These are phyloP conservation scores for Aspergillus sp. DNA, from an alignment of 2,329 filamentous ascomycete species.

Conservation along the genomic window DNA sequence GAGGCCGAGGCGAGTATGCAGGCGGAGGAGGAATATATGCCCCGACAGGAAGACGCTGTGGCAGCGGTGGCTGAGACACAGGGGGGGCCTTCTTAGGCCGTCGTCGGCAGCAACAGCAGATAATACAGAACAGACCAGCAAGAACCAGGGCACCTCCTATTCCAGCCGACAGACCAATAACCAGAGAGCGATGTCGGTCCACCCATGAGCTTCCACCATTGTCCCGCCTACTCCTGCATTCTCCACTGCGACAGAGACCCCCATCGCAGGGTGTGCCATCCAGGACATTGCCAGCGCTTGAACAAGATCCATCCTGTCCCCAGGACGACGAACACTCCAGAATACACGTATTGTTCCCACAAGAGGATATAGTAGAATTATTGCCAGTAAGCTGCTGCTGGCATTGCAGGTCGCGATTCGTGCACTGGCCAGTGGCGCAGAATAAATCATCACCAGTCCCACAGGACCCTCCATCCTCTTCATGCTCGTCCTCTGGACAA, in stretches of 20 bases:
- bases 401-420: slow-evolving; percentile 14
- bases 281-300: neutral
- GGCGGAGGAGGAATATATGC: neutral
- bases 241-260: neutral
- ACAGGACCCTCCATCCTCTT: slow-evolving; percentile 9
- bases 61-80: neutral
- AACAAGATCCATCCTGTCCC: neutral
- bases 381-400: neutral
- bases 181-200: slow-evolving; percentile 6
- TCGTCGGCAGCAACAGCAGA: slow-evolving; percentile 13
- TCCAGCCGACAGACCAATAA: slow-evolving; percentile 17
- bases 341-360: slow-evolving; percentile 3
- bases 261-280: slow-evolving; percentile 12
- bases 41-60: neutral
- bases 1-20: neutral
- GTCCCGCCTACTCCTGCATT: neutral
- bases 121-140: neutral
- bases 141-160: slow-evolving; percentile 16
- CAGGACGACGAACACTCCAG: slow-evolving; percentile 6
- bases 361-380: slow-evolving; percentile 4
- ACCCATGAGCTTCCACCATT: slow-evolving; percentile 10
- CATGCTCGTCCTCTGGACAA: slow-evolving; percentile 11
- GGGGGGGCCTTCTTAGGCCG: neutral
- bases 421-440: slow-evolving; percentile 16
- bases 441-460: neutral